Base-by-base conservation (phyloP, 805 yeast species). In the Starmerella vaccinii region DNA sequence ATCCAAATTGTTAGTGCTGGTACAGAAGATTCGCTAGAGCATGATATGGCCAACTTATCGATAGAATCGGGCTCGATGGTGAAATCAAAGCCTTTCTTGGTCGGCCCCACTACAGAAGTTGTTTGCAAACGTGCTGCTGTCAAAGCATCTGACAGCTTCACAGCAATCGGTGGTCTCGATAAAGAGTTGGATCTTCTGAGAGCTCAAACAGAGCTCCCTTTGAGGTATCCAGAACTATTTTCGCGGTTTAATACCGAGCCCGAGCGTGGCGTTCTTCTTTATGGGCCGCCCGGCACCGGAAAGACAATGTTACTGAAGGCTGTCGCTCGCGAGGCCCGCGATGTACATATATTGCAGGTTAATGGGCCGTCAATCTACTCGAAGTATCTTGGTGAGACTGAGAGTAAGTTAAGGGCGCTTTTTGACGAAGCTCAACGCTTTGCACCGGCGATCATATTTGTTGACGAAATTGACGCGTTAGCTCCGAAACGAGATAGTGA, bases 221-320 rank as follows among this genome's bases (percentile, higher is more conserved):
- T 92, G 23, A 78, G 81, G 53, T 78, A 78, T 50, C 95, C 97
- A 0, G 73, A 75, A 5, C 66, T 87, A 29, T 90, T 89, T 60
- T 73, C 81, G 7, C 79, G 84, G 49, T 92, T 90, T 69, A 88
- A 90, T n/a, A 82, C 88, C 18, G 74, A 82, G 8, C 97, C 98
- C 8, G 96, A 96, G 13, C 72, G 96, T 51, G 98, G 98, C 32
- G 79, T 90, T n/a, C 68, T 90, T 15, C 67, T 90, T 12, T 95
- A 90, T 68, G 98, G 98, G 0, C 95, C 97, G 2, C 92, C 97
- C 2, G 98, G 98, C 3, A 90, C 97, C 0, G 98, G 98, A 47
- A 90, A 90, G 64, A 84, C 97, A 0, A 78, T 89, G 86, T 72
- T 92, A 7, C 71, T 92, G 33, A 75, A 84, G 49, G 82, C 95